Base-by-base conservation (phyloP, 2,329 filamentous ascomycete genomes). In the Talaromyces sp. region DNA sequence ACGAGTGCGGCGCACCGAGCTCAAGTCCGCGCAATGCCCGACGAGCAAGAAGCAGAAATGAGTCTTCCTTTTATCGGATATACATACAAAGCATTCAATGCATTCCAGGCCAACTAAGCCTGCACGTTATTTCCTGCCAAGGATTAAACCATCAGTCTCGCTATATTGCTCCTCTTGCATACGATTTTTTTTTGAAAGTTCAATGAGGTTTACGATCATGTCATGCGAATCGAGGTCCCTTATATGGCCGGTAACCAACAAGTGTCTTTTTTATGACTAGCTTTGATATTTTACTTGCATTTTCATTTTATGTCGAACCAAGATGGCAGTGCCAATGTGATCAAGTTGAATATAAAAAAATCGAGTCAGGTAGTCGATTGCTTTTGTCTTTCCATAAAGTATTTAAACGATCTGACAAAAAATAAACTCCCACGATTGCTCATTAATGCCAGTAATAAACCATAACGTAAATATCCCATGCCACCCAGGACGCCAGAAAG, bases 51-150 rank as follows among this genome's bases (percentile, higher is more conserved):
- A 66, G 92, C 93, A 3, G 94, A 96, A 79, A 93, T 97, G 87
- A 96, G 91, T 79, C 80, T 99, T 78, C 95, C 95, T 3, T 99
- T 96, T 75, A 95, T 96, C 70, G 92, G 92, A 40, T 96, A 96
- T 78, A 96, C 95, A 8, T 99, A 97, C 83, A 99, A 98, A 86
- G 91, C 95, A 65, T 99, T 99, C 78, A 87, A 88, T 76, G 87
- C 84, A 61, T 87, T 88, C 78, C 77, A 80, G 66, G 71, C 63
- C 55, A 78, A 65, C 57, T 78, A 73, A 67, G 65, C 30, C 28
- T 53, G 10, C 27, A 53, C 28, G 50, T 31, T 18, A 23, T 6
- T 16, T n/a, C 14, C 23, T 23, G 2, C 23, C 23, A n/a, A 51
- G 18, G 44, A 18, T 8, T 6, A 51, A 23, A 7, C 44, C 2